Percentiles rank a stretch among this genome's conserved stretches.
Conservation (phyloP, 352 stramenopile species). For the Phytophthora sp. region DNA sequence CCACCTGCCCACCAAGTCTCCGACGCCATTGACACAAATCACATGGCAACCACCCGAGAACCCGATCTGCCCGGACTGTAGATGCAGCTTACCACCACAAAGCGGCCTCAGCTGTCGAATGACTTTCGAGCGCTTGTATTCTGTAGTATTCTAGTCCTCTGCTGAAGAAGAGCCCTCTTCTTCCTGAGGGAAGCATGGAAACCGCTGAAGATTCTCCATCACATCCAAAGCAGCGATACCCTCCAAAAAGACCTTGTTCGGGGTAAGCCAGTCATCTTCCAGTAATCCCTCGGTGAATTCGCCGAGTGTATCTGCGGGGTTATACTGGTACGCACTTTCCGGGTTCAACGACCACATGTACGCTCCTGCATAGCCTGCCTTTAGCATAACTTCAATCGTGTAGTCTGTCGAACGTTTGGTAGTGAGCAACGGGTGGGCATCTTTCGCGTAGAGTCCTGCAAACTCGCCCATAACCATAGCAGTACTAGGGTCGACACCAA, state of each 20-base stretch:
- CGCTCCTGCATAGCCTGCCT: slow-evolving; percentile 52
- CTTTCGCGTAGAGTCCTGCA: slow-evolving; percentile 62
- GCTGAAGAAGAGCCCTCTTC: slow-evolving; percentile 26
- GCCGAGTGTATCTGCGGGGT: slow-evolving; percentile 61
- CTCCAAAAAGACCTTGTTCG: slow-evolving; percentile 63
- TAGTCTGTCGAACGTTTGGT: slow-evolving; percentile 69
- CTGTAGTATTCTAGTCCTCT: no score
- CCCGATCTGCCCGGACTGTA: no score
- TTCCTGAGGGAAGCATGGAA: slow-evolving; percentile 64
- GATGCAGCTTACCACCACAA: no score
- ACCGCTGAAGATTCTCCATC: slow-evolving; percentile 58
- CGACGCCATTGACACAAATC: no score
- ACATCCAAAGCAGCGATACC: slow-evolving; percentile 58
- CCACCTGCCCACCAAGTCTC: neutral
- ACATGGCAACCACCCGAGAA: neutral
- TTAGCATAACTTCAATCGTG: slow-evolving; percentile 63
- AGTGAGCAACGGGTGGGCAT: slow-evolving; percentile 55
- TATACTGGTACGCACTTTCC: slow-evolving; percentile 75
- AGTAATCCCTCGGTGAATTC: slow-evolving; percentile 65
- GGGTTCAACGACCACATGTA: slow-evolving; percentile 85
- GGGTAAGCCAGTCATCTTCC: slow-evolving; percentile 71
- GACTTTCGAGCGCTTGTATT: no score
- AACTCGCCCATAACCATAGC: slow-evolving; percentile 73
- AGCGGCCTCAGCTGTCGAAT: no score
- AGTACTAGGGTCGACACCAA: slow-evolving; percentile 35